Base-by-base conservation (phyloP, 1,284 basidiomycete genomes). In the Cystobasidium sp. region DNA sequence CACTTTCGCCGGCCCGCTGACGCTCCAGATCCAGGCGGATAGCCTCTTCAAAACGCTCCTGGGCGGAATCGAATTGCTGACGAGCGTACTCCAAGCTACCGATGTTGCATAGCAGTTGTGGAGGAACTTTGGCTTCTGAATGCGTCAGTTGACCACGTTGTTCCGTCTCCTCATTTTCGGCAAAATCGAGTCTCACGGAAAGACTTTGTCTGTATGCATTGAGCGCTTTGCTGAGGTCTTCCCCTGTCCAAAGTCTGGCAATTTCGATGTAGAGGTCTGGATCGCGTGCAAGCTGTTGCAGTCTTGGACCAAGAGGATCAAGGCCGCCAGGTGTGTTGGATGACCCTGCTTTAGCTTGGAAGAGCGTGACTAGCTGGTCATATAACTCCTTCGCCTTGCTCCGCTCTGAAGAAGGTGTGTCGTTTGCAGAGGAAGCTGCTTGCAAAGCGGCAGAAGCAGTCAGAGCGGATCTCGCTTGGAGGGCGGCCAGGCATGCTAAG, bases 261-360 rank as follows among this genome's bases (percentile, higher is more conserved):
- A 97, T 89, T 81, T 97, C 94, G 44, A 90, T 84, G 78, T 92
- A 90, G 85, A 95, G 88, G 72, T 94, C 91, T 59, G 90, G 83
- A 79, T 97, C 94, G 14, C 89, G 87, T 0, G 86, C 85, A 59
- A 93, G 85, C 46, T 86, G 73, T 12, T 76, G 66, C n/a, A 68
- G 22, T 7, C 72, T 37, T 20, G 53, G 46, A 14, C 72, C 65
- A n/a, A 74, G 65, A 39, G 65, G 72, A 53, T 74, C 72, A 12
- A 68, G 64, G 16, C 37, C 39, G 1, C 59, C 68, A 16, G 43
- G 43, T 18, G 53, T 63, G 5, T 63, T 74, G 64, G 81, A 80
- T 18, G 80, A 78, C 1, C 80, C 80, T 52, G 78, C 76, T 6
- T 80, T 79, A 1, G 88, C 88, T 43, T 67, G 63, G 55, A 95